Evolutionary conservation across 805 yeast species (phyloP).

Genomic region (Candida nitratophila): DNA sequence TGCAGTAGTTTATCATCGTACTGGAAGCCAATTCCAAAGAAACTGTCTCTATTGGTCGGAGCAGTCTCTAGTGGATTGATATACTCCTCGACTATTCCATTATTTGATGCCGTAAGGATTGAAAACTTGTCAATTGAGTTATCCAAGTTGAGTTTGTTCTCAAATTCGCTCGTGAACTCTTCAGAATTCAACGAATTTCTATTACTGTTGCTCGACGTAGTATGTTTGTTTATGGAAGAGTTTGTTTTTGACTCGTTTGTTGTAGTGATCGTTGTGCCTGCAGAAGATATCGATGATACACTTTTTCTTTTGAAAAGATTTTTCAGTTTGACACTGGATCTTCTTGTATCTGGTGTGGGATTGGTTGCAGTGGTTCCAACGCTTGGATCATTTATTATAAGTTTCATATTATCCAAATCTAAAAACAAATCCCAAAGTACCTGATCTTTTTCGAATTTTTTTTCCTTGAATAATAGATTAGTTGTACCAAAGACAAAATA

Average conservation of each 20-base stretch:
- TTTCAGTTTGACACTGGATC: constrained; percentile 9
- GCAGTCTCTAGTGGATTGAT: neutral
- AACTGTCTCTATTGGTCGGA: constrained; percentile 5
- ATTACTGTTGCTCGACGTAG: neutral
- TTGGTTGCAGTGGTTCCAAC: neutral
- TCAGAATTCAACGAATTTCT: constrained; percentile 3
- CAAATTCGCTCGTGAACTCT: constrained; percentile 3
- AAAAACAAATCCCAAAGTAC: constrained; percentile 56
- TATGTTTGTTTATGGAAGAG: neutral
- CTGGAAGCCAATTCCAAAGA: constrained; percentile 18
- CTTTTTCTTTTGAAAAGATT: constrained; percentile 12
- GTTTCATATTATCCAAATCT: constrained; percentile 38
- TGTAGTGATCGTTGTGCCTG: constrained; percentile 1
- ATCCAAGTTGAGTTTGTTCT: neutral
- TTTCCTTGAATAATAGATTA: constrained; percentile 54
- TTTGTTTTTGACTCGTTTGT: neutral
- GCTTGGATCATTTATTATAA: constrained; percentile 3
- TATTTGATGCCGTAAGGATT: neutral
- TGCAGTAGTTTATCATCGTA: neutral
- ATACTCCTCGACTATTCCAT: neutral
- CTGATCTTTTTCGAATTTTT: constrained; percentile 17
- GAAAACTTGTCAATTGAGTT: neutral
- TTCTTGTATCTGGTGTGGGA: constrained; percentile 4
- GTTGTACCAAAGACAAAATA: constrained; percentile 59
- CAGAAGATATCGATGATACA: neutral